phyloP scores from a whole-genome alignment of 148 eudicot species.

The Simmondsia chinensis region DNA sequence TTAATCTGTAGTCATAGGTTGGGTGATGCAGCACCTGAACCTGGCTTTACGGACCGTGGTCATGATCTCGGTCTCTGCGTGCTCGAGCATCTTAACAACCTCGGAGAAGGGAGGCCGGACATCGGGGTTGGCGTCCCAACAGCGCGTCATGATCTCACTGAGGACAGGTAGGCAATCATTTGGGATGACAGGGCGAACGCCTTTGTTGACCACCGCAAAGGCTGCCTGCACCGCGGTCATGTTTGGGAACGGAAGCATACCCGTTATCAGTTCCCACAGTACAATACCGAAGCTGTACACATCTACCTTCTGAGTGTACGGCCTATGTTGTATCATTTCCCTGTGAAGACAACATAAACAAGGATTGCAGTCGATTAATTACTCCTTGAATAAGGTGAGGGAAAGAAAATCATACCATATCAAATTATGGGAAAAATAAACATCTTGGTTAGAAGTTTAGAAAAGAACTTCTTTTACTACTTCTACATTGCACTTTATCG shows the following conservation, averaged over 20 bases:
- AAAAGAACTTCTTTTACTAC: too few species aligned
- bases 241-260: conserved; percentile 91
- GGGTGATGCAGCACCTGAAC: conserved; percentile 92
- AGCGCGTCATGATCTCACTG: conserved; percentile 75
- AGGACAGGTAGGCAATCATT: conserved; percentile 69
- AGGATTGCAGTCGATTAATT: conserved; percentile 16
- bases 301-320: conserved; percentile 90
- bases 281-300: conserved; percentile 97
- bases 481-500: too few species aligned
- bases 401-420: too few species aligned
- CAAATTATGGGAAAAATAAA: too few species aligned
- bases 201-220: conserved; percentile 93
- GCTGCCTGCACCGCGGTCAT: conserved; percentile 99
- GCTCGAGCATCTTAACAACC: conserved; percentile 78
- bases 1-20: conserved; percentile 87
- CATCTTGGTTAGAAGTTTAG: too few species aligned
- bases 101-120: conserved; percentile 74
- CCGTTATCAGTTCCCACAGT: conserved; percentile 90
- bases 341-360: conserved; percentile 20
- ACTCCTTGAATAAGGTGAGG: too few species aligned
- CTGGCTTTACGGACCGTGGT: conserved; percentile 91
- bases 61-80: conserved; percentile 78
- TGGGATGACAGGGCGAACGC: conserved; percentile 78
- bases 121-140: conserved; percentile 90
- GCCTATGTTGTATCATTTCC: conserved; percentile 99